These are phyloP conservation scores for Ophiosphaerella narmari DNA, from an alignment of 2,329 filamentous ascomycete species.

Conservation along the genomic window DNA sequence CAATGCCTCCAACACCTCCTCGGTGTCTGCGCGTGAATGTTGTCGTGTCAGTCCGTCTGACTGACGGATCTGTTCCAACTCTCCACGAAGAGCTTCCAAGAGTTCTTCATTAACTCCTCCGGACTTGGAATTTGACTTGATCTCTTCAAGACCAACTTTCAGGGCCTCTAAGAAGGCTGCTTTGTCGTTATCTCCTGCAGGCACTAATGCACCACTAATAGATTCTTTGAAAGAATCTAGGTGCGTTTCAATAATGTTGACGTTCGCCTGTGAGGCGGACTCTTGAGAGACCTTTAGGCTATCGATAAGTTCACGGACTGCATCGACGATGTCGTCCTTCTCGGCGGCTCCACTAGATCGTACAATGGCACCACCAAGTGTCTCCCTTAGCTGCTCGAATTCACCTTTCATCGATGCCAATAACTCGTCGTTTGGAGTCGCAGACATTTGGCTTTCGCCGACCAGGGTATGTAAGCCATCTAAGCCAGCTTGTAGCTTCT, in stretches of 20 bases:
- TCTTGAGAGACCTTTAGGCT: constrained; percentile 49
- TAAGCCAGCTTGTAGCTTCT: constrained; percentile 60
- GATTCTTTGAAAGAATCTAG: constrained; percentile 51
- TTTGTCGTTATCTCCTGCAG: constrained; percentile 42
- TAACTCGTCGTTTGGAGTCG: constrained; percentile 50
- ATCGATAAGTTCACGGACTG: constrained; percentile 59
- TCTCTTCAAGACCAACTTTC: constrained; percentile 44
- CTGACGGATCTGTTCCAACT: constrained; percentile 54
- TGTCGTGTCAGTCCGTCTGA: constrained; percentile 48
- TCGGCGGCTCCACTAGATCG: constrained; percentile 53
- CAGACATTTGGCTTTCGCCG: constrained; percentile 35
- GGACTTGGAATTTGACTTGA: constrained; percentile 36
- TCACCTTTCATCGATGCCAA: constrained; percentile 61
- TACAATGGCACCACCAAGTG: constrained; percentile 58
- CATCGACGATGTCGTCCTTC: constrained; percentile 72
- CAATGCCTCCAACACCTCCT: constrained; percentile 55
- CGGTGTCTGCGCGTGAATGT: constrained; percentile 50
- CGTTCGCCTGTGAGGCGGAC: constrained; percentile 47
- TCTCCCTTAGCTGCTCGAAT: constrained; percentile 64
- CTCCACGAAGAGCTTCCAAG: constrained; percentile 57
- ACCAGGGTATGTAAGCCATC: constrained; percentile 54
- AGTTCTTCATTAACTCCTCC: constrained; percentile 54
- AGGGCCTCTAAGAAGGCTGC: constrained; percentile 49
- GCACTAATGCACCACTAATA: constrained; percentile 49
- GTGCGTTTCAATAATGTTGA: constrained; percentile 51